Conservation (phyloP, 2,329 filamentous ascomycete genomes). For the Claviceps purpurea region DNA sequence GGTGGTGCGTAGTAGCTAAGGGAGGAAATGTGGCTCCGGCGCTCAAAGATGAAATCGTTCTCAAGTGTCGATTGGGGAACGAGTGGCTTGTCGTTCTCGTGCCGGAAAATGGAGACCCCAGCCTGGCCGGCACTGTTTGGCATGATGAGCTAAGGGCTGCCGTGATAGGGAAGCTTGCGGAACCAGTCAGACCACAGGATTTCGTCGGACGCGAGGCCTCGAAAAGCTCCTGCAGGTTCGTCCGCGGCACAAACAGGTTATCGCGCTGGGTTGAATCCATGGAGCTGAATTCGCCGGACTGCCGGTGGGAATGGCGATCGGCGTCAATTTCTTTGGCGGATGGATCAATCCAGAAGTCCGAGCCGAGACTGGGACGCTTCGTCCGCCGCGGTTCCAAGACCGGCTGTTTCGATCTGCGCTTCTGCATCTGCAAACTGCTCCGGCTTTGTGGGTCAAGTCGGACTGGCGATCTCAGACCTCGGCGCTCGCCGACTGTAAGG, state of each 20-base stretch:
- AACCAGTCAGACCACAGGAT: neutral
- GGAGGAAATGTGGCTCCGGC: slow-evolving; percentile 32
- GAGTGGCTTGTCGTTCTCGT: slow-evolving; percentile 37
- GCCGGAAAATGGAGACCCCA: slow-evolving; percentile 46
- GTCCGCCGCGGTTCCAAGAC: slow-evolving; percentile 32
- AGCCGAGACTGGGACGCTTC: slow-evolving; percentile 40
- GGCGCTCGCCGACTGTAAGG: slow-evolving; percentile 36
- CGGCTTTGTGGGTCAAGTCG: slow-evolving; percentile 33
- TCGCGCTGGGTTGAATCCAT: slow-evolving; percentile 20
- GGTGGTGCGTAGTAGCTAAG: slow-evolving; percentile 42
- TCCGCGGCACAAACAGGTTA: slow-evolving; percentile 27
- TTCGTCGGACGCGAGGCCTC: slow-evolving; percentile 15
- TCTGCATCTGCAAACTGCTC: slow-evolving; percentile 41
- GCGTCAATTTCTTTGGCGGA: slow-evolving; percentile 13
- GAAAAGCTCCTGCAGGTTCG: slow-evolving; percentile 28
- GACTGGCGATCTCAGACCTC: slow-evolving; percentile 39
- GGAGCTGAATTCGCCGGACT: slow-evolving; percentile 21
- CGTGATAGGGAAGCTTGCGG: slow-evolving; percentile 1
- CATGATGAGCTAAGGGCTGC: slow-evolving; percentile 11
- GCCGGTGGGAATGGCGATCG: slow-evolving; percentile 8
- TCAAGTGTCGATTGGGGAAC: slow-evolving; percentile 44
- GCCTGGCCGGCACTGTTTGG: slow-evolving; percentile 29
- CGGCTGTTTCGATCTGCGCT: slow-evolving; percentile 36
- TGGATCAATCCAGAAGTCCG: slow-evolving; percentile 40
- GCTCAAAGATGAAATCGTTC: slow-evolving; percentile 29